phyloP scores from a whole-genome alignment of 208 protist species.

The Angomonas desouzai region DNA sequence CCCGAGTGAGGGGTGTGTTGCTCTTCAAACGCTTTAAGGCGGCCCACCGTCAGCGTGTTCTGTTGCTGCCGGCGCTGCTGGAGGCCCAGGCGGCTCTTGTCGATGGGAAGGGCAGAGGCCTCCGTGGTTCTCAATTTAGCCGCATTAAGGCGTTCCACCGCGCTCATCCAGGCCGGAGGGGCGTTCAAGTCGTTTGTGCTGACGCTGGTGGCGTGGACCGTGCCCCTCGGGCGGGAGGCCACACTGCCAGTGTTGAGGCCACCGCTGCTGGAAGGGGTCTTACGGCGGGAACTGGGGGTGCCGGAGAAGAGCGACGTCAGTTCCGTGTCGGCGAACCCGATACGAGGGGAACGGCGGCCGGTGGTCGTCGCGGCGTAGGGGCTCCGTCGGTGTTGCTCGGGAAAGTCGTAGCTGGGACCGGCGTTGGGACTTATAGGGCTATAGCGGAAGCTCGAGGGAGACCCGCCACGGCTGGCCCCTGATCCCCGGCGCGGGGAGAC shows the following conservation, averaged over 20 bases:
- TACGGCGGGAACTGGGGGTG: slow-evolving; percentile 5
- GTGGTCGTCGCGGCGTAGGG: background rate
- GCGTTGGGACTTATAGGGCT: background rate
- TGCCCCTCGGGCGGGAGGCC: background rate
- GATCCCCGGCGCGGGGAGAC: background rate
- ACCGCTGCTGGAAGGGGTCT: slow-evolving; percentile 5
- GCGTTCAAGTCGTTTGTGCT: background rate
- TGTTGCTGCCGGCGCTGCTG: slow-evolving; percentile 29
- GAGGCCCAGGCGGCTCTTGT: slow-evolving; percentile 41
- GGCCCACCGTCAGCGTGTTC: slow-evolving; percentile 43
- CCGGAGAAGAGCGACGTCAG: slow-evolving; percentile 8
- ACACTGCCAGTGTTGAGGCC: slow-evolving; percentile 11
- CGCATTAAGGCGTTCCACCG: slow-evolving; percentile 44
- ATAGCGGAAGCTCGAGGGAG: slow-evolving; percentile 15
- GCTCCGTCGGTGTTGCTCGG: background rate
- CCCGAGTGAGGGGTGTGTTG: slow-evolving; percentile 7
- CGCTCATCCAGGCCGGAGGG: slow-evolving; percentile 45
- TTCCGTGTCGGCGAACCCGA: slow-evolving; percentile 1
- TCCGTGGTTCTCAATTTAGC: slow-evolving; percentile 13
- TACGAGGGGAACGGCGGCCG: background rate
- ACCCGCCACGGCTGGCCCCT: background rate
- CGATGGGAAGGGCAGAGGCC: slow-evolving; percentile 38
- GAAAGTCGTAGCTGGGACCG: background rate
- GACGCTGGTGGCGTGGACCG: slow-evolving; percentile 6
- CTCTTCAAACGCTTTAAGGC: slow-evolving; percentile 47